Evolutionary conservation across 116 monocot genomes (phyloP).

Genomic region (Dioscorea cayenensis): DNA sequence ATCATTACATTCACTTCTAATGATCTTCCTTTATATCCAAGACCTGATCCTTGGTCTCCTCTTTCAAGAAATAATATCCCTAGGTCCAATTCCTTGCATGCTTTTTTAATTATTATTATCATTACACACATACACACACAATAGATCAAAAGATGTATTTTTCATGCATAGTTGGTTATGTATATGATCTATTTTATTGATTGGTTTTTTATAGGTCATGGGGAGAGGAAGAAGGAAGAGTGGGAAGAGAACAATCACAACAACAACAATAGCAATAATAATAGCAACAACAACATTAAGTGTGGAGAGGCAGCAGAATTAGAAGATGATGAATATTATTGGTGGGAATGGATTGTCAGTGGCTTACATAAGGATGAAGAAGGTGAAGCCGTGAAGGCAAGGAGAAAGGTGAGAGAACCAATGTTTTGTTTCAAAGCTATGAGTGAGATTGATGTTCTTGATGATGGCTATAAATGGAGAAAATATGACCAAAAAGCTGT

Average conservation of each 20-base stretch:
- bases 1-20: too few species aligned
- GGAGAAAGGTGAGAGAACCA: conserved; percentile 84
- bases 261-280: too few species aligned
- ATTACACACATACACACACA: too few species aligned
- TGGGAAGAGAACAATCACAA: conserved; percentile 5
- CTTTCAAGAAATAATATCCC: too few species aligned
- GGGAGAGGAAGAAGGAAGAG: conserved; percentile 12
- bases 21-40: too few species aligned
- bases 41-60: conserved; percentile 2
- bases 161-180: too few species aligned
- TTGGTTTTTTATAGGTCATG: conserved; percentile 14
- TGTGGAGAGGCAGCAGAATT: neutral
- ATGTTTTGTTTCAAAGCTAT: conserved; percentile 95
- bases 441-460: conserved; percentile 87
- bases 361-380: conserved; percentile 43
- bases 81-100: too few species aligned
- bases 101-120: too few species aligned
- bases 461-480: too few species aligned
- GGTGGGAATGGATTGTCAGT: conserved; percentile 18
- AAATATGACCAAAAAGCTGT: conserved; percentile 94
- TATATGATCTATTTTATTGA: neutral
- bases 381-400: conserved; percentile 38
- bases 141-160: too few species aligned
- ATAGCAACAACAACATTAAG: too few species aligned
- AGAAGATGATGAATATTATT: neutral